A percentile compares a stretch with the other conserved stretches of the same genome.
Evolutionary conservation across 208 protist genomes (phyloP).

Genomic region (Trypanosoma conorhini): DNA sequence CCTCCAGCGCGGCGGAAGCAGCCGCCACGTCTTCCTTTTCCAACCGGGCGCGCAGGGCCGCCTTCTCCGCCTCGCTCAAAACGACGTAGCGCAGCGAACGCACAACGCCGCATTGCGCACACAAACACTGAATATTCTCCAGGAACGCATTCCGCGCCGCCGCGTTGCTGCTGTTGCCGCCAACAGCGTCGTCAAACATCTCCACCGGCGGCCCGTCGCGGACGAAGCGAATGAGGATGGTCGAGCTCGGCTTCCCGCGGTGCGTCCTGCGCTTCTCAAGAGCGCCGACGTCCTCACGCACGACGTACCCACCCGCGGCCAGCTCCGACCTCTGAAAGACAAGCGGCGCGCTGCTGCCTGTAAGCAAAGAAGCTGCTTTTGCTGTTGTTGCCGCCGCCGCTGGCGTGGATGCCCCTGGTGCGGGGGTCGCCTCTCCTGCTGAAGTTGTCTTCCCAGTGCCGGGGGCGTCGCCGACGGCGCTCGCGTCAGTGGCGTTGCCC

Average conservation of each 20-base stretch:
- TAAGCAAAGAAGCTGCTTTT: background rate
- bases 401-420: slow-evolving; percentile 1
- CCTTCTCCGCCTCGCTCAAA: slow-evolving; percentile 25
- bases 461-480: background rate
- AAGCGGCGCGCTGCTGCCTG: slow-evolving; percentile 39
- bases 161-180: background rate
- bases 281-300: slow-evolving; percentile 29
- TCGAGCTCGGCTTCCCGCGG: slow-evolving; percentile 75
- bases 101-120: slow-evolving; percentile 61
- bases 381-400: too few species aligned
- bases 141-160: slow-evolving; percentile 22
- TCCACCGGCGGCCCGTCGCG: slow-evolving; percentile 27
- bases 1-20: slow-evolving; percentile 15
- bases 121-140: slow-evolving; percentile 40
- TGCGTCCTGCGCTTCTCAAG: slow-evolving; percentile 11
- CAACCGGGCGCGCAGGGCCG: slow-evolving; percentile 13
- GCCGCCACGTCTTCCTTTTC: background rate
- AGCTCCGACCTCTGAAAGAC: slow-evolving; percentile 59
- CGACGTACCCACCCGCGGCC: slow-evolving; percentile 72
- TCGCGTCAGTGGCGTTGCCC: background rate
- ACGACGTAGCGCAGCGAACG: slow-evolving; percentile 44
- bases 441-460: background rate
- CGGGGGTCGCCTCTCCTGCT: background rate
- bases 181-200: slow-evolving; percentile 5
- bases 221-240: slow-evolving; percentile 63